A percentile compares a stretch with the other conserved stretches of the same genome.
These are phyloP conservation scores for Ceratocystis cacaofunesta DNA, from an alignment of 2,329 filamentous ascomycete species.

Conservation along the genomic window DNA sequence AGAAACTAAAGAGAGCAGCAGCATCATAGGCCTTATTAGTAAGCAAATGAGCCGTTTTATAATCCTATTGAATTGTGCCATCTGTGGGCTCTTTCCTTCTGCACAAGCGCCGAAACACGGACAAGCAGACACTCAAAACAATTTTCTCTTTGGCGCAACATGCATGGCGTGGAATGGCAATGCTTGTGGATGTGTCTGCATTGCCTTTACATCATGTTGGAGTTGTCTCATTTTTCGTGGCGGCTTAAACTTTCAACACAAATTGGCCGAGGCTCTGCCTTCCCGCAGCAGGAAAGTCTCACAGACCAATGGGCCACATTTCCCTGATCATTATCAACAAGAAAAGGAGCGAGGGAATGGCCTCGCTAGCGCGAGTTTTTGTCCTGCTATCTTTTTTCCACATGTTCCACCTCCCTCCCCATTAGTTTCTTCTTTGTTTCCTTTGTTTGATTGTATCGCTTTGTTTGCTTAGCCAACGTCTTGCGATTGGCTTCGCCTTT, in stretches of 20 bases:
- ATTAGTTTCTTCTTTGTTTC: background rate
- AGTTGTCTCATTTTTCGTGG: background rate
- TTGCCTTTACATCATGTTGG: background rate
- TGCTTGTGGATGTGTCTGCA: background rate
- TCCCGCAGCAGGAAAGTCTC: background rate
- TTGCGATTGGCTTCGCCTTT: background rate
- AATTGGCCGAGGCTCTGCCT: slow-evolving; percentile 6
- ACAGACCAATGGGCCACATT: background rate
- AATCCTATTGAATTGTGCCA: background rate
- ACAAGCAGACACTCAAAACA: background rate
- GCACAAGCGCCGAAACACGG: background rate
- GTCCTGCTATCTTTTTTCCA: background rate
- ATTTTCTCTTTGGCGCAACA: background rate
- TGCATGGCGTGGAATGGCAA: background rate
- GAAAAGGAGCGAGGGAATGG: background rate
- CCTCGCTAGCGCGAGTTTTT: background rate
- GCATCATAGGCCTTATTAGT: no score
- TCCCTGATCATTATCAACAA: background rate
- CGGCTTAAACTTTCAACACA: background rate
- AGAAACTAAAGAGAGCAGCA: no score
- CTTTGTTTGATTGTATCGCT: background rate
- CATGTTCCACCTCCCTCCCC: background rate
- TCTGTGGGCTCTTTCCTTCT: background rate
- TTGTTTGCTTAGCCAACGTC: background rate
- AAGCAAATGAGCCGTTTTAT: background rate